Conservation (phyloP, 2,329 filamentous ascomycete species). For the Penicillium sp. region DNA sequence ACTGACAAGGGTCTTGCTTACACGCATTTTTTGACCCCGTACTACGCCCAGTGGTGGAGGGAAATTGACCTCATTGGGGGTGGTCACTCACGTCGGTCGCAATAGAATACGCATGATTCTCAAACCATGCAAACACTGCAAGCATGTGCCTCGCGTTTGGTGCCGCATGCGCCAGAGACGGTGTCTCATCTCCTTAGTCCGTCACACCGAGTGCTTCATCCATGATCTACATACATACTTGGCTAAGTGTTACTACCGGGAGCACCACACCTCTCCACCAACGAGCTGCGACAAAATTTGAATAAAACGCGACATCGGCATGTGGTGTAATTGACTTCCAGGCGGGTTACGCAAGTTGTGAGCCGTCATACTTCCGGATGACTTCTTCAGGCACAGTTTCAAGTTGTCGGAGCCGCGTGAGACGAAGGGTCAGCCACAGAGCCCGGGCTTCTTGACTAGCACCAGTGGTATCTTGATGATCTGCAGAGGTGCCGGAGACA, state of each 20-base stretch:
- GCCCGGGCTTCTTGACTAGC: not conserved
- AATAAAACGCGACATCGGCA: constrained; percentile 10
- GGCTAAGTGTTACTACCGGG: not conserved
- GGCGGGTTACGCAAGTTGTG: not conserved
- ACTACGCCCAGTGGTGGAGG: constrained; percentile 11
- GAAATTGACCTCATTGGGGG: constrained; percentile 7
- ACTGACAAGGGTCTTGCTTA: constrained; percentile 4
- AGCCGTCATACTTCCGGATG: constrained; percentile 2
- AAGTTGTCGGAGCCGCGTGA: not conserved
- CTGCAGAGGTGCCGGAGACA: constrained; percentile 6
- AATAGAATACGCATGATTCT: constrained; percentile 8
- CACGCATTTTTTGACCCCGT: constrained; percentile 6
- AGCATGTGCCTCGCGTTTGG: not conserved
- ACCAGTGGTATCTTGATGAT: not conserved
- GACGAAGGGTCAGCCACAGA: constrained; percentile 1
- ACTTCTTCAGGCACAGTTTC: not conserved
- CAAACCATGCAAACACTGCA: constrained; percentile 3
- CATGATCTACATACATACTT: not conserved
- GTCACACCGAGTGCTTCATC: not conserved
- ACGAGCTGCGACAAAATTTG: constrained; percentile 10
- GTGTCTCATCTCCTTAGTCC: not conserved
- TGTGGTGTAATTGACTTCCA: not conserved
- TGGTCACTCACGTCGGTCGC: too few relatives aligned
- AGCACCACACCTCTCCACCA: not conserved
- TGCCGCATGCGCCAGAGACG: not conserved